A percentile compares a stretch with the other conserved stretches of the same genome.
Evolutionary conservation across 306 rosid genomes (phyloP).

Genomic region (Astragalus glycyphyllos): DNA sequence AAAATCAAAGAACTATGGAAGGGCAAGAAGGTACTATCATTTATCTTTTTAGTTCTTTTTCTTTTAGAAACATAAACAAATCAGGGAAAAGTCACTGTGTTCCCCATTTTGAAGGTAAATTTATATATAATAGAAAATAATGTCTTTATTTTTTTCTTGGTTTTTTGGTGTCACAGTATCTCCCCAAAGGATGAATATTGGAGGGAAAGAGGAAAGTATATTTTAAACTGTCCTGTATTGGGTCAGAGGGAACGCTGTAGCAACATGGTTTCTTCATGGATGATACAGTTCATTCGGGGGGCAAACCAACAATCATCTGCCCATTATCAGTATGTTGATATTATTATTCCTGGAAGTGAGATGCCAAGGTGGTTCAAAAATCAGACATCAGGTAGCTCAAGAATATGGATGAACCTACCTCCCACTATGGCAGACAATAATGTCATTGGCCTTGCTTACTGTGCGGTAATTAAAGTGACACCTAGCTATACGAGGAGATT

Average conservation of each 20-base stretch:
- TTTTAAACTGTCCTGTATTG: conserved; percentile 1
- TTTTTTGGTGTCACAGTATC: not conserved
- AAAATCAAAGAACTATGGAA: conserved; percentile 30
- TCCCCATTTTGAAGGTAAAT: not conserved
- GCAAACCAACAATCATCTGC: no score
- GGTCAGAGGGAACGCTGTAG: not conserved
- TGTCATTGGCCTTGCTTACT: no score
- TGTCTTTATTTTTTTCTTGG: not conserved
- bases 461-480: no score
- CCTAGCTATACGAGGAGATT: no score
- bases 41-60: not conserved
- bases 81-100: not conserved
- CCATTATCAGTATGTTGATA: no score
- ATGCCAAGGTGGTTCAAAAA: no score
- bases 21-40: conserved; percentile 12
- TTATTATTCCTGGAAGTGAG: no score
- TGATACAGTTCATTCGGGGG: no score
- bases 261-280: no score
- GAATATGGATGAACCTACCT: no score
- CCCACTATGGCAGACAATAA: no score
- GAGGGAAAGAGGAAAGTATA: not conserved
- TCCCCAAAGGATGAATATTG: not conserved
- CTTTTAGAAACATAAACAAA: not conserved
- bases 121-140: not conserved
- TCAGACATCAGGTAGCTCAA: no score